A percentile compares a stretch with the other conserved stretches of the same genome.
Conservation (phyloP, 768 basidiomycete genomes). For the Leccinum incarnatum region DNA sequence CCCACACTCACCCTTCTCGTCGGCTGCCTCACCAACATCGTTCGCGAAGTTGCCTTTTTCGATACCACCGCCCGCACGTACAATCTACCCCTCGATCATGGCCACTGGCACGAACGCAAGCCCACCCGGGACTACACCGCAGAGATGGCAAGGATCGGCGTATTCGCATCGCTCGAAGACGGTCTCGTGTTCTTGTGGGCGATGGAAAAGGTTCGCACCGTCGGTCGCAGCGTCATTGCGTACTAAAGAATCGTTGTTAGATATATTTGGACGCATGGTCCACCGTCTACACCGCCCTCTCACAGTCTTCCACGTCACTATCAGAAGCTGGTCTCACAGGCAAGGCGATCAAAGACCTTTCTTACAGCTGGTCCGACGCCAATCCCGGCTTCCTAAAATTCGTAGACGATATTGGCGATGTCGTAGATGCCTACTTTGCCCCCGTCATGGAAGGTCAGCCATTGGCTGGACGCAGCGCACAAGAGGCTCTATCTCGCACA, state of each 20-base stretch:
- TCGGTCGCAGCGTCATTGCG: too few relatives aligned
- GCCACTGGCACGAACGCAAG: conserved; percentile 49
- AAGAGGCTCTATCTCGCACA: conserved; percentile 30
- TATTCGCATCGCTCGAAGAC: conserved; percentile 49
- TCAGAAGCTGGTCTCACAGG: conserved; percentile 13
- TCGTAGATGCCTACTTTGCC: conserved; percentile 41
- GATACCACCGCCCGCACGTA: conserved; percentile 44
- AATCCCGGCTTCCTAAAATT: conserved; percentile 50
- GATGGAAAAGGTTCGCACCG: conserved; percentile 61
- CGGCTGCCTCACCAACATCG: conserved; percentile 55
- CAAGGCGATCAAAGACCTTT: conserved; percentile 45
- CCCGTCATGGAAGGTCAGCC: conserved; percentile 35
- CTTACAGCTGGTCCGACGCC: conserved; percentile 56
- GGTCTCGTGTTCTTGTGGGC: conserved; percentile 74
- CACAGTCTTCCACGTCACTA: background rate
- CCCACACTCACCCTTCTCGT: conserved; percentile 46
- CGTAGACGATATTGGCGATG: conserved; percentile 45
- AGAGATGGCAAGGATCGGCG: conserved; percentile 58
- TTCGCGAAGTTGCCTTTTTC: conserved; percentile 61
- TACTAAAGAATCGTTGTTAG: conserved; percentile 32
- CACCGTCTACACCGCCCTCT: conserved; percentile 34
- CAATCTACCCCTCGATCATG: conserved; percentile 40
- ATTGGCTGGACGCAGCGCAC: conserved; percentile 11
- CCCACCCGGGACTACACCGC: conserved; percentile 70
- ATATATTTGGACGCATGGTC: conserved; percentile 72